Percentiles rank a stretch among this genome's conserved stretches.
phyloP scores from a whole-genome alignment of 441 rosid genomes.

The Arabidopsis hybrid region DNA sequence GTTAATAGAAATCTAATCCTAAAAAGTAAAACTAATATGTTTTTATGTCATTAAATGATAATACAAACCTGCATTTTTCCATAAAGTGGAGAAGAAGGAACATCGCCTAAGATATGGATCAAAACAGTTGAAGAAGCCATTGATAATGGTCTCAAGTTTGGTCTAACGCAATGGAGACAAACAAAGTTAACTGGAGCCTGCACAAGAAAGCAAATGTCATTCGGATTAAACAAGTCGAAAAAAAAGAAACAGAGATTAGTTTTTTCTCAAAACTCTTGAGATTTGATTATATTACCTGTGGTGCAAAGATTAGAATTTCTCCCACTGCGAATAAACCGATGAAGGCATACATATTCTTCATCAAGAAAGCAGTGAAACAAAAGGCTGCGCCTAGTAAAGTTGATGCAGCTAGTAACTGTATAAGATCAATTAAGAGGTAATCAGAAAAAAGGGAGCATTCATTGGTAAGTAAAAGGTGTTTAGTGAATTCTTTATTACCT shows the following conservation, averaged over 20 bases:
- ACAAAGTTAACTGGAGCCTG: conserved; percentile 80
- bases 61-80: conserved; percentile 64
- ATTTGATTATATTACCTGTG: conserved; percentile 56
- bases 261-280: not conserved
- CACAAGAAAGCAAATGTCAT: conserved; percentile 14
- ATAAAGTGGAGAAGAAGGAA: conserved; percentile 80
- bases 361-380: conserved; percentile 70
- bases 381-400: conserved; percentile 66
- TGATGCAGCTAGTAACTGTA: conserved; percentile 67
- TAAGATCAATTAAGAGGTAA: conserved; percentile 26
- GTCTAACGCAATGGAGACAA: conserved; percentile 75
- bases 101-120: conserved; percentile 79
- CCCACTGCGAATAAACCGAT: conserved; percentile 66
- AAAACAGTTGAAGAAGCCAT: conserved; percentile 78
- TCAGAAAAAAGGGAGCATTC: not conserved
- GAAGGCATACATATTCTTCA: conserved; percentile 65
- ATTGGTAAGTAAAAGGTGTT: not conserved
- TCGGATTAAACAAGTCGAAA: not conserved
- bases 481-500: conserved; percentile 51
- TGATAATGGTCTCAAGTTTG: conserved; percentile 75
- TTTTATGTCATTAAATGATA: no score
- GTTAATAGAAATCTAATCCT: not conserved
- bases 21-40: not conserved
- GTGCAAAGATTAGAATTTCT: conserved; percentile 76
- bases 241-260: conserved; percentile 19